Evolutionary conservation across 352 stramenopile genomes (phyloP).

Genomic region (Phytopythium montanum): DNA sequence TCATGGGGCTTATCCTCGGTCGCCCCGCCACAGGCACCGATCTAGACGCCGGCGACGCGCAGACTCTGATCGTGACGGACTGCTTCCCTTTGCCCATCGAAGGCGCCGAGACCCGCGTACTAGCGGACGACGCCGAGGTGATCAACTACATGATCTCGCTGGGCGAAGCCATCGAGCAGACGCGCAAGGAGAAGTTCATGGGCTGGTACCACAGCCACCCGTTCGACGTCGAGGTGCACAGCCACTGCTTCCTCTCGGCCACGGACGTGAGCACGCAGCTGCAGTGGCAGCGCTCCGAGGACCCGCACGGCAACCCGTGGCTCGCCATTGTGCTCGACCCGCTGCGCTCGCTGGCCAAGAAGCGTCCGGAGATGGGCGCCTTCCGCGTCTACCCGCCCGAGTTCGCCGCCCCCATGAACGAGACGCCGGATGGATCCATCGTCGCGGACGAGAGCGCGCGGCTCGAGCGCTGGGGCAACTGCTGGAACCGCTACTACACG

Average conservation of each 20-base stretch:
- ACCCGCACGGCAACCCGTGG: conserved; percentile 95
- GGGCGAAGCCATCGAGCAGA: conserved; percentile 92
- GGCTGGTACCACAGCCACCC: conserved; percentile 99
- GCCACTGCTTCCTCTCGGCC: conserved; percentile 97
- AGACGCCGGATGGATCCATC: conserved; percentile 95
- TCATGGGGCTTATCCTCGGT: conserved; percentile 98
- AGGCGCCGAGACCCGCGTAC: conserved; percentile 92
- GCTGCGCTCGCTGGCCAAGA: conserved; percentile 92
- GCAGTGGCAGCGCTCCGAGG: conserved; percentile 97
- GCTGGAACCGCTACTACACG: conserved; percentile 95
- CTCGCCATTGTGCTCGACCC: conserved; percentile 98
- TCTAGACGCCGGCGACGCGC: conserved; percentile 83
- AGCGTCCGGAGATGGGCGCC: conserved; percentile 93
- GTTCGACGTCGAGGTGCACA: conserved; percentile 96
- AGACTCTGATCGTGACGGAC: conserved; percentile 97
- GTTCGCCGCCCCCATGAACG: conserved; percentile 90
- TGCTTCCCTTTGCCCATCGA: conserved; percentile 98
- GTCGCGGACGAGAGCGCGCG: conserved; percentile 90
- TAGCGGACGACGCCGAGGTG: conserved; percentile 96
- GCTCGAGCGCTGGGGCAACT: conserved; percentile 96
- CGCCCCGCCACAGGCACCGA: conserved; percentile 83
- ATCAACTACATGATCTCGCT: conserved; percentile 99
- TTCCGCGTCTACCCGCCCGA: conserved; percentile 98
- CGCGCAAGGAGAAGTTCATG: conserved; percentile 97
- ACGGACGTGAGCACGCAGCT: conserved; percentile 98